Base-by-base conservation (phyloP, 495 filamentous ascomycete genomes). In the Rhizodiscina lignyota region DNA sequence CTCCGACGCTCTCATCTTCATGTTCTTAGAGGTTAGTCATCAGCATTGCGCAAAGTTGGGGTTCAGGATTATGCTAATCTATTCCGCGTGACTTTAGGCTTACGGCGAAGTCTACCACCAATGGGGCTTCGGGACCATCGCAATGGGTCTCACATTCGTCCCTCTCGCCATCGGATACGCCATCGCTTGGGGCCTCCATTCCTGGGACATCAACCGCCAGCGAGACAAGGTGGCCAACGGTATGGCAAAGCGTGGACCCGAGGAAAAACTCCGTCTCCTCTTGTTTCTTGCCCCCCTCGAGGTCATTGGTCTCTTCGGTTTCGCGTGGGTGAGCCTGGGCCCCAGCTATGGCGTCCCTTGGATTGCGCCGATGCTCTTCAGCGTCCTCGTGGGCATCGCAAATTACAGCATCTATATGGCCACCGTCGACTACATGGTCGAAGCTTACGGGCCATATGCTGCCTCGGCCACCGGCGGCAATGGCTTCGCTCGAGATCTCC, bases 371-470 rank as follows among this genome's bases (percentile, higher is more conserved):
- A 73, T 77, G 69, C 49, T 79, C 36, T 77, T 74, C 44, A 55
- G 64, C 10, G 65, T 65, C 22, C 58, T 80, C 33, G 66, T 81
- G 32, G 76, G 76, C 26, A 75, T 79, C 37, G 74, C 74, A 29
- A 81, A 81, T 36, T 60, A 75, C 47, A 27, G 45, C 18, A 81
- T 81, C 41, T 81, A 81, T 55, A 81, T 83, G 77, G 77, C 76
- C 0, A 83, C 80, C 0, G 79, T 84, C 38, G 79, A 86, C 43
- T 86, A 86, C 57, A 84, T 83, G 79, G 70, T 84, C n/a, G 72
- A 68, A 28, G 68, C 76, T 1, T 84, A 86, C 49, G 80, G 79
- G 0, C 75, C 74, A 0, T 84, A 83, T 51, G 73, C 77, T 18
- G 77, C 80, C 3, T 83, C 79, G 1, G 80, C 80, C 0, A 84